Evolutionary conservation across 805 yeast genomes (phyloP), one percentile per base, ranked within the genome.

Genomic region (Isabelozyma heimii): DNA sequence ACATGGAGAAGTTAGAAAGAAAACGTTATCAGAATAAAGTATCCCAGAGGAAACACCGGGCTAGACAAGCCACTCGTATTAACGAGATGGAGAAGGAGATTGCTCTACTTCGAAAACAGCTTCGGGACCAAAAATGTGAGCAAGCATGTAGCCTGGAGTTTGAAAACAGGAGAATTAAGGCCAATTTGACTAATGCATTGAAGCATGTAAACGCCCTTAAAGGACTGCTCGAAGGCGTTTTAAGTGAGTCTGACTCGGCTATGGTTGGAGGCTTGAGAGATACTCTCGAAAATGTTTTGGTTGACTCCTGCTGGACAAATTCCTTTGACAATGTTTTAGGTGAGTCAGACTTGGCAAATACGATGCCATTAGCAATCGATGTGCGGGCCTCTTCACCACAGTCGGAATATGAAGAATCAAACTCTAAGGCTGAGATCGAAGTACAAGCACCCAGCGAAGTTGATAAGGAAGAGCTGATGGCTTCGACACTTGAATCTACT

Each of bases 31-130:
- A 46, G 37, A 46, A 46, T 24, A 46, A 46, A 42, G 44, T 46
- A 30, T 40, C 45, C 14, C 49, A 46, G 28, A 45, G 49, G n/a
- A 46, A 46, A 37, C 49, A 46, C 37, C 49, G 49, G 26, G 49
- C 49, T 13, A n/a, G 49, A 8, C 49, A 46, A 24, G 42, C 49
- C 7, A 37, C 30, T n/a, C 44, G 46, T 24, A 46, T 46, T 30
- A 15, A 12, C 7, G 46, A 24, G n/a, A 24, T 46, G 26, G 49
- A 46, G 39, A 39, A 9, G 37, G 49, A 46, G 27, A 37, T 46
- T 28, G 6, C 5, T 27, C 33, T 42, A 24, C 46, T 46, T 17
- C 27, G 37, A 15, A 24, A 42, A 20, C 16, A 46, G 24, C 45
- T 46, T 17, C 16, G 26, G 40, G 14, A 17, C 4, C 30, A 42